Base-by-base conservation (phyloP, 1,139 yeast species). In the Casaregolazyma lundiana region DNA sequence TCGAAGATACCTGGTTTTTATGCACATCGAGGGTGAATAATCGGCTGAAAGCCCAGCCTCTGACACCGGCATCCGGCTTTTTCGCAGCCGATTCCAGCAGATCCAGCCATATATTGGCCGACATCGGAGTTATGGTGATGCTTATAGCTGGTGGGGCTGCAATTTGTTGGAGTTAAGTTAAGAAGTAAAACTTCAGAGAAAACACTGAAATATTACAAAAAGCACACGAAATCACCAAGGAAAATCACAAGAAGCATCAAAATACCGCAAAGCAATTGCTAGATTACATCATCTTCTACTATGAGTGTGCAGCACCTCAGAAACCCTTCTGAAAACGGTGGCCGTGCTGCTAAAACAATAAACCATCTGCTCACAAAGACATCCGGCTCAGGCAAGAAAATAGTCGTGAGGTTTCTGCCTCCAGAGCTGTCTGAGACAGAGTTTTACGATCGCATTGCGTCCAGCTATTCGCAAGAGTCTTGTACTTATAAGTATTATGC, bases 351-450 rank as follows among this genome's bases (percentile, higher is more conserved):
- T n/a, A n/a, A n/a, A n/a, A n/a, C n/a, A n/a, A 6, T 26, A 26
- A 26, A 26, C n/a, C 15, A 7, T 2, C 32, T 15, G 13, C 11
- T 11, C 32, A 7, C 4, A 7, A 11, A 15, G 15, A 13, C 4
- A 26, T 4, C 15, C 32, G 11, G 15, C 15, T 26, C 32, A 7
- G 32, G 32, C 32, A 26, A 11, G 24, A 67, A 67, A 46, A 44
- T 70, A 2, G 69, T 68, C 2, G 51, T 72, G 4, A 59, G 76
- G 32, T 55, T 62, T 18, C 53, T 72, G 26, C 75, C 76, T 1
- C 72, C 76, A 0, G 56, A 49, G 6, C 45, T 71, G 24, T 47
- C 55, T 1, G 61, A 63, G 41, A 53, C 52, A 0, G 65, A 59
- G 29, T 71, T 71, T 47, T 48, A 50, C 16, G 43, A 50, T 2